Evolutionary conservation across 352 stramenopile species (phyloP), one percentile per base, ranked within the genome.

Genomic region (Globisporangium okanoganense): DNA sequence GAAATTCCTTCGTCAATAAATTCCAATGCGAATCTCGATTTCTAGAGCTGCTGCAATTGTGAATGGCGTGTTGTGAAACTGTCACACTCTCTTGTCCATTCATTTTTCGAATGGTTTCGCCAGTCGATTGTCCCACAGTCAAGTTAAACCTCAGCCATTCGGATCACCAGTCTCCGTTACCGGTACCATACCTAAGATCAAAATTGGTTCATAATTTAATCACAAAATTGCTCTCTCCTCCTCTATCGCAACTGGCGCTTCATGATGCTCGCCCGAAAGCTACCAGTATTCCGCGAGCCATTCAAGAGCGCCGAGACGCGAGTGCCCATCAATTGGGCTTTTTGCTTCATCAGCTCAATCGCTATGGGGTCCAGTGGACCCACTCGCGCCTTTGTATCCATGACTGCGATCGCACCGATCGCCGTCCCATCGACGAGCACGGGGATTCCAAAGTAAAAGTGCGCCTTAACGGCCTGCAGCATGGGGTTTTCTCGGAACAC

Each of bases 401-500:
- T 20, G 18, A 74, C 20, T 1, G 58, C 67, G 45, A 74, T 22
- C 3, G 58, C 54, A 14, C 67, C 67, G 38, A 74, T 66, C 18
- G 54, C 67, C 1, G 58, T 44, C n/a, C 48, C 64, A 10, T 60
- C 18, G 7, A 52, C 55, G 9, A 51, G 18, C 24, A 74, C 51
- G 22, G 67, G 48, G 13, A 56, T 35, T 24, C 52, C 67, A 33
- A 67, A 59, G 52, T 66, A 74, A 31, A 74, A 74, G 5, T 56
- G 49, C 13, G 65, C 68, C 13, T 72, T 61, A 7, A 51, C 38
- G 2, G 61, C 50, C 4, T 63, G 47, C 9, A 72, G 40, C 43
- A 75, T 66, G 18, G 68, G 68, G 27, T 75, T 75, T 53, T 67
- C 55, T 48, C 61, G 61, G 27, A 64, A 72, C 29, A 44, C 27